Percentiles rank a stretch among this genome's conserved stretches.
These are phyloP conservation scores for Blastobotrys niveus DNA, from an alignment of 1,139 yeast species.

Conservation along the genomic window DNA sequence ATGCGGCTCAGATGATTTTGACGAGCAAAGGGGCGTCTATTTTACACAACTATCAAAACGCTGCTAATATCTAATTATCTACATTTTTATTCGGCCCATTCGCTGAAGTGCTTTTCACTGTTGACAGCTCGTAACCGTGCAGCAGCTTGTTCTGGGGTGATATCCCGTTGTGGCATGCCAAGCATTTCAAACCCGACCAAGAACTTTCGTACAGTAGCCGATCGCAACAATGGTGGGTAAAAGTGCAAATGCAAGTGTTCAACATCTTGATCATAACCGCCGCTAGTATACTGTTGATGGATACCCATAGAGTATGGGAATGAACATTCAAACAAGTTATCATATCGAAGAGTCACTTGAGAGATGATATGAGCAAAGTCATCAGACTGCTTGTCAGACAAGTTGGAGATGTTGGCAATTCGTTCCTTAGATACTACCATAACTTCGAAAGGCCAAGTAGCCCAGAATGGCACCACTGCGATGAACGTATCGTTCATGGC, in stretches of 20 bases:
- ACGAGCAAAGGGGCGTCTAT: too few relatives aligned
- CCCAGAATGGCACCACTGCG: slow-evolving; percentile 80
- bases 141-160: slow-evolving; percentile 74
- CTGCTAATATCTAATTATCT: too few relatives aligned
- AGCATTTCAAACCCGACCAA: slow-evolving; percentile 74
- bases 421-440: slow-evolving; percentile 51
- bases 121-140: slow-evolving; percentile 23
- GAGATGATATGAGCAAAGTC: slow-evolving; percentile 57
- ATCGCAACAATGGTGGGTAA: slow-evolving; percentile 69
- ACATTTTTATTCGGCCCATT: too few relatives aligned
- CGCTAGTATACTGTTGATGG: slow-evolving; percentile 44
- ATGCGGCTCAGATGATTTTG: too few relatives aligned
- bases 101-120: slow-evolving; percentile 20
- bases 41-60: too few relatives aligned
- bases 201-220: slow-evolving; percentile 71
- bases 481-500: slow-evolving; percentile 57
- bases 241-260: slow-evolving; percentile 75
- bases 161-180: slow-evolving; percentile 74
- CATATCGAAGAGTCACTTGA: slow-evolving; percentile 58
- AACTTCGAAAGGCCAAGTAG: slow-evolving; percentile 77
- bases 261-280: slow-evolving; percentile 28
- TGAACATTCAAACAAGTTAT: slow-evolving; percentile 61
- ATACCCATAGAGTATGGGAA: slow-evolving; percentile 82
- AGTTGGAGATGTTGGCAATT: slow-evolving; percentile 47
- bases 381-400: slow-evolving; percentile 44